phyloP scores from a whole-genome alignment of 2,329 filamentous ascomycete genomes.

The Aspergillus sojae region DNA sequence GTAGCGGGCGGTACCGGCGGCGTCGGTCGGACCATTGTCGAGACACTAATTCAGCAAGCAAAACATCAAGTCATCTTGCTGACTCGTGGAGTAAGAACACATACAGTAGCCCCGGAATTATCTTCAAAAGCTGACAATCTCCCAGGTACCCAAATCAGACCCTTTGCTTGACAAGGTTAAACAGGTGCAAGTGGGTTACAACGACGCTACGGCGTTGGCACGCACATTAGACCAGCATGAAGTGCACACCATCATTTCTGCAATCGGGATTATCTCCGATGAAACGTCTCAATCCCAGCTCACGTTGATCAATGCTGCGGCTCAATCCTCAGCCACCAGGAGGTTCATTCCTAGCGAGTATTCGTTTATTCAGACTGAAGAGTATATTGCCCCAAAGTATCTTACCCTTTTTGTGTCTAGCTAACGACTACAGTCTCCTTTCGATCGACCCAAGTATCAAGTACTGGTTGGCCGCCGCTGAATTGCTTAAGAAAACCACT shows the following conservation, averaged over 20 bases:
- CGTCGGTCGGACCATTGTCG: conserved; percentile 52
- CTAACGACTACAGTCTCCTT: conserved; percentile 26
- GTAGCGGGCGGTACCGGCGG: conserved; percentile 52
- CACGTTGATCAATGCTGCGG: conserved; percentile 51
- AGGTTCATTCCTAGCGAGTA: conserved; percentile 50
- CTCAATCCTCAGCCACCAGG: conserved; percentile 39
- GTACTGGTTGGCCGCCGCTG: conserved; percentile 30
- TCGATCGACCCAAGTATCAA: conserved; percentile 33
- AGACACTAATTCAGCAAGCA: conserved; percentile 39
- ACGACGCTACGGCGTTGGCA: conserved; percentile 30
- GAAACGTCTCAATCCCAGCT: conserved; percentile 38
- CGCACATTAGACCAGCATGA: conserved; percentile 39
- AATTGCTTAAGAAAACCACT: conserved; percentile 33
- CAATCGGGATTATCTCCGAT: conserved; percentile 38
- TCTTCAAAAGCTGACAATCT: neutral
- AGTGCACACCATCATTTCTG: conserved; percentile 50
- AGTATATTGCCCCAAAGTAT: conserved; percentile 27
- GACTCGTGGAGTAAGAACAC: conserved; percentile 40
- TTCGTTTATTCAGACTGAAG: conserved; percentile 37
- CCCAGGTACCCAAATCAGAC: conserved; percentile 8
- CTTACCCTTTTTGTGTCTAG: neutral
- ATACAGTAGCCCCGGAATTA: neutral
- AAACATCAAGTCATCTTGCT: conserved; percentile 46
- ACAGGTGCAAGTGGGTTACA: conserved; percentile 37
- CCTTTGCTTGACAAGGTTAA: conserved; percentile 9